Evolutionary conservation across 129 eudicot genomes (phyloP), one percentile per base, ranked within the genome.

Genomic region (Glebionis coronaria): DNA sequence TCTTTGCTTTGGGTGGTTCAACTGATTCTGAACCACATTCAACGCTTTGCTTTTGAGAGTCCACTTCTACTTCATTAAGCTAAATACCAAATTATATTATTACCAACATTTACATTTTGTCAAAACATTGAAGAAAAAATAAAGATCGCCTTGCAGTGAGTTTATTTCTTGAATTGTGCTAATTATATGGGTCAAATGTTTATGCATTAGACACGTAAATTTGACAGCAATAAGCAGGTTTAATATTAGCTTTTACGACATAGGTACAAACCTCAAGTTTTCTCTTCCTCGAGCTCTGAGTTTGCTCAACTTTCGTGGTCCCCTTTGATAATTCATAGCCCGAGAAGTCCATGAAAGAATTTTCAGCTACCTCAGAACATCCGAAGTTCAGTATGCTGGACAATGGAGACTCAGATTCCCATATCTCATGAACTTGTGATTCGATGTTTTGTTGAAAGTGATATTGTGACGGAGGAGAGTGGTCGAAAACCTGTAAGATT

Each of bases 281-380:
- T 51, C 79, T 75, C 74, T 67, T 75, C 49, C 29, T 75, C 40
- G 12, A 35, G 63, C 25, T 59, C 63, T 40, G 79, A 25, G 49
- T 59, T 15, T 50, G 31, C 54, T 69, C 57, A 68, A 0, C 10
- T 15, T 67, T 10, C 31, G 57, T 12, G 2, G 69, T 75, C 8
- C 68, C 79, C 55, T 59, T 67, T 14, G 79, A 75, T 27, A 75
- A 57, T 51, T 59, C 79, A 68, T 75, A 74, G 68, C 68, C 62
- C 23, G 79, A 50, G 3, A 73, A 64, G 57, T 12, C 11, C 25
- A 23, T 44, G 28, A 74, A 56, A 31, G 52, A 16, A 65, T 52
- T 28, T 67, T 54, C 73, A 9, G 20, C 63, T 8, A 66, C 47
- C 53, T 67, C 73, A 6, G 61, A 47, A 56, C 79, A 50, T 19